These are phyloP conservation scores for Lichtheimia hyalospora DNA, from an alignment of 371 early-diverging fungal species.

Conservation along the genomic window DNA sequence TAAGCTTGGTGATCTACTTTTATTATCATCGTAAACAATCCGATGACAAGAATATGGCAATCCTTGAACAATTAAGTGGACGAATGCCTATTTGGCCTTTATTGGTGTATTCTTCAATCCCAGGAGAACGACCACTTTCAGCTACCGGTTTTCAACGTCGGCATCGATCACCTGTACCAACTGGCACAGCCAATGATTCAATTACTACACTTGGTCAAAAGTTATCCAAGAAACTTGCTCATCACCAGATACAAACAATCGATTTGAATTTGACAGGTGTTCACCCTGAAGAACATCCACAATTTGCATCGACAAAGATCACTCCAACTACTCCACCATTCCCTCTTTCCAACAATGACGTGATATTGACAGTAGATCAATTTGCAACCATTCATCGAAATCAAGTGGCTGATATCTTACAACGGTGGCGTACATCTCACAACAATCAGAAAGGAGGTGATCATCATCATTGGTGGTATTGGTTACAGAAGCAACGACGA, in stretches of 20 bases:
- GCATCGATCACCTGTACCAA: neutral
- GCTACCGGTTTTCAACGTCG: neutral
- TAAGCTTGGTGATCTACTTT: conserved; percentile 21
- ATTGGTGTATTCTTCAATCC: neutral
- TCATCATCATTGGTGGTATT: no score
- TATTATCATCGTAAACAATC: neutral
- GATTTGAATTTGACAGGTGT: conserved; percentile 7
- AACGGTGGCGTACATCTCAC: neutral
- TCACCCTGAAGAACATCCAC: conserved; percentile 7
- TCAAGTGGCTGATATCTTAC: conserved; percentile 6
- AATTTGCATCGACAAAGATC: neutral
- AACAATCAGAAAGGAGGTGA: no score
- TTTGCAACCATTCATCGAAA: conserved; percentile 7
- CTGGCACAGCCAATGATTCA: neutral
- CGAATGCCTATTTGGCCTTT: neutral
- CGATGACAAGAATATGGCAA: conserved; percentile 6
- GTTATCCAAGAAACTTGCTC: neutral
- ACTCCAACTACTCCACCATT: neutral
- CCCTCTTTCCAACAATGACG: neutral
- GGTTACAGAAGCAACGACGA: no score
- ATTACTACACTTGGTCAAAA: neutral
- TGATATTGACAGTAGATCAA: conserved; percentile 8
- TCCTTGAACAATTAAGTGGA: conserved; percentile 2
- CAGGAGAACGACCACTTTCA: neutral
- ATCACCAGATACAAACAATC: neutral